These are phyloP conservation scores for Colletotrichum simmondsii DNA, from an alignment of 2,329 filamentous ascomycete genomes.

Conservation along the genomic window DNA sequence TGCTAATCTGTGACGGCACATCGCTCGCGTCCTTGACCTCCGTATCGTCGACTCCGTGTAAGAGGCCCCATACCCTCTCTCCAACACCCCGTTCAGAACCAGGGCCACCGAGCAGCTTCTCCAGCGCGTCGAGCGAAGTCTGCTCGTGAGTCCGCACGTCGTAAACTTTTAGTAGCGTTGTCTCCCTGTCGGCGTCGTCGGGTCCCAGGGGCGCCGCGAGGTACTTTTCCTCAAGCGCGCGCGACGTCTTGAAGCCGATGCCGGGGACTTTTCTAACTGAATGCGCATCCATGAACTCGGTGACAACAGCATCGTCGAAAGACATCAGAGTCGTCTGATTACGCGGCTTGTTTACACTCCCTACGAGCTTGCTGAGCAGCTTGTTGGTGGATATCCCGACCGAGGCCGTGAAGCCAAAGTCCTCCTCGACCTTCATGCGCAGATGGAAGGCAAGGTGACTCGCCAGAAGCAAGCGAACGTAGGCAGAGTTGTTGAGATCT, in stretches of 20 bases:
- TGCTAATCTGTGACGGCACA: slow-evolving; percentile 88
- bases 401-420: slow-evolving; percentile 87
- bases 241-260: slow-evolving; percentile 82
- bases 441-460: slow-evolving; percentile 85
- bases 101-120: slow-evolving; percentile 75
- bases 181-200: slow-evolving; percentile 25
- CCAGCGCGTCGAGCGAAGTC: slow-evolving; percentile 73
- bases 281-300: slow-evolving; percentile 78
- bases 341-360: slow-evolving; percentile 85
- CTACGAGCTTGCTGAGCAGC: slow-evolving; percentile 84
- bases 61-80: slow-evolving; percentile 76
- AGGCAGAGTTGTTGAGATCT: slow-evolving; percentile 51
- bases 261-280: slow-evolving; percentile 86
- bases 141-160: slow-evolving; percentile 71
- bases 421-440: slow-evolving; percentile 76
- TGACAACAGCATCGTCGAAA: slow-evolving; percentile 66
- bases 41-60: slow-evolving; percentile 83
- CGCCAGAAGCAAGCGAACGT: slow-evolving; percentile 76
- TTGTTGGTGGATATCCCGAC: slow-evolving; percentile 92
- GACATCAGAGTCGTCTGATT: slow-evolving; percentile 87
- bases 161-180: slow-evolving; percentile 66
- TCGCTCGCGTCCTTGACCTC: slow-evolving; percentile 78
- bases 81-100: slow-evolving; percentile 80
- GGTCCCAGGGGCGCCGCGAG: slow-evolving; percentile 12
- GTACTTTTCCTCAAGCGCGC: slow-evolving; percentile 50